Percentiles rank a stretch among this genome's conserved stretches.
Evolutionary conservation across 2,329 filamentous ascomycete species (phyloP).

Genomic region (Hymenoscyphus occultus): DNA sequence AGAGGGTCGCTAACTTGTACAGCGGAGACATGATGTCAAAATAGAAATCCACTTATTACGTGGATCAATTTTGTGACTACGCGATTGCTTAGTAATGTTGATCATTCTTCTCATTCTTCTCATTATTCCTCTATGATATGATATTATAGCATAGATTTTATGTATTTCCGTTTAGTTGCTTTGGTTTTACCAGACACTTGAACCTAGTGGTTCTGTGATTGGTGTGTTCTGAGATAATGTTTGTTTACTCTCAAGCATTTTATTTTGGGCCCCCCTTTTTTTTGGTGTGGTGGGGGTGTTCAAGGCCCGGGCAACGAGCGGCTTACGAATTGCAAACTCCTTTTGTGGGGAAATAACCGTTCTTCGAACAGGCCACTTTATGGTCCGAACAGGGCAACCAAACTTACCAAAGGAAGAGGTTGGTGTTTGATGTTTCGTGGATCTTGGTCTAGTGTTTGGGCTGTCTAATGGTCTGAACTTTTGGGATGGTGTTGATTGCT

Average conservation of each 20-base stretch:
- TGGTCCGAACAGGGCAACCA: not conserved
- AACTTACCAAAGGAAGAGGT: not conserved
- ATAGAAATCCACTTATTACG: not conserved
- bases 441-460: slow-evolving; percentile 11
- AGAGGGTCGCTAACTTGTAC: not conserved
- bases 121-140: not conserved
- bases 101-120: not conserved
- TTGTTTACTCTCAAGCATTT: slow-evolving; percentile 3
- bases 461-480: slow-evolving; percentile 6
- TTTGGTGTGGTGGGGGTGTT: not conserved
- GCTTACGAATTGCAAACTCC: not conserved
- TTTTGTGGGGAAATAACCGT: slow-evolving; percentile 6
- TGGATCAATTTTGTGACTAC: not conserved
- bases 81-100: not conserved
- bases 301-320: not conserved
- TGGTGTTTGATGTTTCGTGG: slow-evolving; percentile 7
- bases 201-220: not conserved
- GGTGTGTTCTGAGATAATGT: not conserved
- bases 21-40: slow-evolving; percentile 1
- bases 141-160: not conserved
- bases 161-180: not conserved
- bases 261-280: not conserved
- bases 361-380: not conserved
- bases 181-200: not conserved
- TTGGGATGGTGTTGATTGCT: not conserved